These are phyloP conservation scores for Aspergillus campestris DNA, from an alignment of 495 filamentous ascomycete genomes.

Conservation along the genomic window DNA sequence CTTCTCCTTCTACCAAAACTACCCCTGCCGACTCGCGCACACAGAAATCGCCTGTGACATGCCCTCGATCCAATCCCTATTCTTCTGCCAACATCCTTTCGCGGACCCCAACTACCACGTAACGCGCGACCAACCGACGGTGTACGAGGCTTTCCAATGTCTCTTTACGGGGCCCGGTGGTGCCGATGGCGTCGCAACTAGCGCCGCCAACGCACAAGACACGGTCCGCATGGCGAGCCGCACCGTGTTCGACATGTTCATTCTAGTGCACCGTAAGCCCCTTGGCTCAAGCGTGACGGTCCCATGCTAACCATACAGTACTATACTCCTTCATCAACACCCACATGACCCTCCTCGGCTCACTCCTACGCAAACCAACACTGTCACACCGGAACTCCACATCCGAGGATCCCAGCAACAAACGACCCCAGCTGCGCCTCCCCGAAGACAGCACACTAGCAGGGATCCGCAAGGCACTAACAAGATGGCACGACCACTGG, in stretches of 20 bases:
- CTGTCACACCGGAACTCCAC: too few species aligned
- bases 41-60: conserved; percentile 34
- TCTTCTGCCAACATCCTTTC: conserved; percentile 33
- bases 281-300: not conserved
- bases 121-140: conserved; percentile 18
- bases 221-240: conserved; percentile 7
- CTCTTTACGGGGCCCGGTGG: conserved; percentile 20
- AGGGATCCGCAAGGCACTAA: conserved; percentile 26
- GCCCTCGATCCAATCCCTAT: conserved; percentile 30
- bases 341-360: conserved; percentile 34
- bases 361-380: conserved; percentile 13
- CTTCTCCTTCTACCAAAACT: conserved; percentile 39
- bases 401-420: not conserved
- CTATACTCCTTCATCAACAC: conserved; percentile 38
- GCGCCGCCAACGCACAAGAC: not conserved
- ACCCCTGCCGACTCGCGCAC: conserved; percentile 31
- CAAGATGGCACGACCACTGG: conserved; percentile 36
- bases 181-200: conserved; percentile 2
- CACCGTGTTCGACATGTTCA: conserved; percentile 36
- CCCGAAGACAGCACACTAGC: conserved; percentile 29
- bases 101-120: conserved; percentile 28
- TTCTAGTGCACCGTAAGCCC: conserved; percentile 35
- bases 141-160: conserved; percentile 27
- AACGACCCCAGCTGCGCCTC: not conserved
- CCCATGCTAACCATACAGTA: conserved; percentile 16